Evolutionary conservation across 208 protist species (phyloP).

Genomic region (Acanthamoeba castellanii): DNA sequence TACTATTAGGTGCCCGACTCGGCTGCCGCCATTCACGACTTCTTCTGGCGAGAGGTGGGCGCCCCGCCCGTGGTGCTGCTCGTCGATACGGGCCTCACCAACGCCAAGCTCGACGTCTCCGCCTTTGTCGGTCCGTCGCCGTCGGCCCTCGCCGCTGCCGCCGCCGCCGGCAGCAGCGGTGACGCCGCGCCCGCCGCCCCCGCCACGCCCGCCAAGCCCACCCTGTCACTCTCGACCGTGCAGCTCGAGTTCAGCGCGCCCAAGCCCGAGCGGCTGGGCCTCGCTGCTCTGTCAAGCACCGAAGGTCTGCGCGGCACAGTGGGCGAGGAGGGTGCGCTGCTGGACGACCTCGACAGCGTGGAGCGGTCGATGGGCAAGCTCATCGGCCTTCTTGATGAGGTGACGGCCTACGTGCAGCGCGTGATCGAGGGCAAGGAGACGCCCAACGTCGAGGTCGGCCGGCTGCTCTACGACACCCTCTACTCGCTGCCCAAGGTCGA

Average conservation of each 20-base stretch:
- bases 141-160: constrained; percentile 64
- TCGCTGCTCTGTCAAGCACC: constrained; percentile 34
- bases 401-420: constrained; percentile 80
- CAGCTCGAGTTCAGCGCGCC: constrained; percentile 66
- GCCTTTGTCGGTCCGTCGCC: constrained; percentile 79
- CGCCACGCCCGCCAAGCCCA: not conserved
- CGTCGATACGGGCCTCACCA: constrained; percentile 84
- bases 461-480: constrained; percentile 83
- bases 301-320: constrained; percentile 5
- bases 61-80: constrained; percentile 85
- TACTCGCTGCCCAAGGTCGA: constrained; percentile 84
- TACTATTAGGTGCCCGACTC: constrained; percentile 18
- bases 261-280: constrained; percentile 61
- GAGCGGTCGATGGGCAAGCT: constrained; percentile 81
- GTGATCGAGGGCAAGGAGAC: constrained; percentile 82
- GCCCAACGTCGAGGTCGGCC: constrained; percentile 82
- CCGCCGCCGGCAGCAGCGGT: constrained; percentile 52
- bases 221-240: constrained; percentile 39
- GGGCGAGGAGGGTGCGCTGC: constrained; percentile 68
- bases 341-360: constrained; percentile 84
- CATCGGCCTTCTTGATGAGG: constrained; percentile 77
- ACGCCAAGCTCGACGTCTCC: constrained; percentile 80
- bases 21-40: constrained; percentile 84
- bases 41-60: constrained; percentile 83
- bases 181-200: constrained; percentile 42